phyloP scores from a whole-genome alignment of 805 yeast species.

The Candida silvicultrix region DNA sequence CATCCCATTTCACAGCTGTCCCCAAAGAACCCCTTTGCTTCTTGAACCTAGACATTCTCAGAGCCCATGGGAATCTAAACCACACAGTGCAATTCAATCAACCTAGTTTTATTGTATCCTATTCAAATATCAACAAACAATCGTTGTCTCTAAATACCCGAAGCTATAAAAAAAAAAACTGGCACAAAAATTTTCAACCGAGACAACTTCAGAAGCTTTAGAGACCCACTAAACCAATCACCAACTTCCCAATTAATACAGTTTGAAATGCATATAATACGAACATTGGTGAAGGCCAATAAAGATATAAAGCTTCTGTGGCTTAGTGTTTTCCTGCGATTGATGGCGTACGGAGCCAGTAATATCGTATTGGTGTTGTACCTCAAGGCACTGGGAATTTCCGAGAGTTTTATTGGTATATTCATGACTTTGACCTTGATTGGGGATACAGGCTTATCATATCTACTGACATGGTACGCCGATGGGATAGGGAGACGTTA shows the following conservation, averaged over 20 bases:
- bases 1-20: background rate
- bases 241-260: too few relatives aligned
- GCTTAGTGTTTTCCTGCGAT: constrained; percentile 61
- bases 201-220: too few relatives aligned
- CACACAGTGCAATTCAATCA: too few relatives aligned
- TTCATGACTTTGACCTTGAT: constrained; percentile 78
- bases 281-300: constrained; percentile 32
- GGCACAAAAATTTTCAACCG: too few relatives aligned
- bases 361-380: constrained; percentile 73
- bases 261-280: constrained; percentile 13
- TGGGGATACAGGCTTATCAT: constrained; percentile 74
- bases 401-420: constrained; percentile 58
- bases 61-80: too few relatives aligned
- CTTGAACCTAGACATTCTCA: background rate
- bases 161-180: too few relatives aligned
- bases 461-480: constrained; percentile 70
- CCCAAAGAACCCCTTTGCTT: background rate
- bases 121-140: too few relatives aligned
- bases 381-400: constrained; percentile 45
- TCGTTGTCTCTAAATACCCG: background rate
- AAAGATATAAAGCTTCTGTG: constrained; percentile 59
- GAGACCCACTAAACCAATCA: too few relatives aligned
- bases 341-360: constrained; percentile 71
- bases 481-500: constrained; percentile 61
- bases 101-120: too few relatives aligned